Evolutionary conservation across 805 yeast genomes (phyloP).

Genomic region (Jamesozyma spencerorum): DNA sequence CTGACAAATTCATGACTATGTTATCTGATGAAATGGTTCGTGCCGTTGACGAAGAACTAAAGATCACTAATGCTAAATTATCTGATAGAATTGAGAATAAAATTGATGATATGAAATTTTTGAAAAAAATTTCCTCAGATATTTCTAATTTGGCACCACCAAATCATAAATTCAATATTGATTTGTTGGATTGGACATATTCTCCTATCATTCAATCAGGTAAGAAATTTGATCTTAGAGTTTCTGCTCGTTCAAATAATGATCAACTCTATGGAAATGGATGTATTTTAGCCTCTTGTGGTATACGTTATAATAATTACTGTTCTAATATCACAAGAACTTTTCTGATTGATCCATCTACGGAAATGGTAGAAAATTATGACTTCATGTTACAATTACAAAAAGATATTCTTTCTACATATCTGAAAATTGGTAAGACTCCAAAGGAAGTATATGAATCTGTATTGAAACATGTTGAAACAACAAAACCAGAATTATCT

Average conservation of each 20-base stretch:
- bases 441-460: conserved; percentile 62
- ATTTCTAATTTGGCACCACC: conserved; percentile 26
- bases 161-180: conserved; percentile 64
- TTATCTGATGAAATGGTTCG: conserved; percentile 83
- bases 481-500: conserved; percentile 57
- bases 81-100: conserved; percentile 71
- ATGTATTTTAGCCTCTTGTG: conserved; percentile 73
- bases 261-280: conserved; percentile 60
- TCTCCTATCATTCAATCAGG: conserved; percentile 88
- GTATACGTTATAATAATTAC: conserved; percentile 79
- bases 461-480: conserved; percentile 49
- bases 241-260: conserved; percentile 69
- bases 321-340: conserved; percentile 85
- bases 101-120: conserved; percentile 70
- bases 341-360: conserved; percentile 80
- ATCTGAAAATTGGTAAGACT: conserved; percentile 57
- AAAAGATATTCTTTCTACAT: conserved; percentile 43
- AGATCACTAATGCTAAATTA: conserved; percentile 61
- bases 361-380: conserved; percentile 68
- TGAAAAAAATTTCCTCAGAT: conserved; percentile 44
- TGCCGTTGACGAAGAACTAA: conserved; percentile 77
- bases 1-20: conserved; percentile 68
- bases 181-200: conserved; percentile 84
- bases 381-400: conserved; percentile 67
- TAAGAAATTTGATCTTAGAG: conserved; percentile 71